These are phyloP conservation scores for Chaetomium cochliodes DNA, from an alignment of 495 filamentous ascomycete genomes.

Conservation along the genomic window DNA sequence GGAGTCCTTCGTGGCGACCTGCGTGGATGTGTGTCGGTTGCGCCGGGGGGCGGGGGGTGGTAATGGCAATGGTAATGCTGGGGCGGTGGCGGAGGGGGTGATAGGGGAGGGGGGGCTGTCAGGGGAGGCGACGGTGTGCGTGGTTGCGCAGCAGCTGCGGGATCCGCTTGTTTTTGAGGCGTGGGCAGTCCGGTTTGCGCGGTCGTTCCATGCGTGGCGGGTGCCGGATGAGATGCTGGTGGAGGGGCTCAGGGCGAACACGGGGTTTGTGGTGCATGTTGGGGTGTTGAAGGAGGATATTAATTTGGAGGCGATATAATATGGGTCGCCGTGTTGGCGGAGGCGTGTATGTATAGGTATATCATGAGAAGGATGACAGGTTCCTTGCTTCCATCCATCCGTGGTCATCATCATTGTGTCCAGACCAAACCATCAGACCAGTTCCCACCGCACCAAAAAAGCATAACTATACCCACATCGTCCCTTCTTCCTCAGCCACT, in stretches of 20 bases:
- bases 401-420: not conserved
- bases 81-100: constrained; percentile 9
- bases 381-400: not conserved
- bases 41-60: no score
- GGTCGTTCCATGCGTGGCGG: constrained; percentile 70
- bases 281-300: constrained; percentile 50
- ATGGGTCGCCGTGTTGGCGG: not conserved
- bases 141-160: constrained; percentile 84
- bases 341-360: not conserved
- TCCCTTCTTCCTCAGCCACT: constrained; percentile 62
- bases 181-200: constrained; percentile 69
- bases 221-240: constrained; percentile 59
- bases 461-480: constrained; percentile 60
- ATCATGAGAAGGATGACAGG: not conserved
- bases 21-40: constrained; percentile 70
- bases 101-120: not conserved
- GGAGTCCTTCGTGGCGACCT: constrained; percentile 77
- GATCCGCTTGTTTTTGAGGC: constrained; percentile 78
- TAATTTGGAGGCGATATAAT: constrained; percentile 6
- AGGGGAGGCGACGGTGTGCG: constrained; percentile 45
- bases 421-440: constrained; percentile 47
- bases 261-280: constrained; percentile 66
- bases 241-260: constrained; percentile 55
- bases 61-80: no score
- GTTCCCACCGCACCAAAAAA: constrained; percentile 66